A percentile compares a stretch with the other conserved stretches of the same genome.
phyloP scores from a whole-genome alignment of 257 asterid genomes.

The Ocimum tenuiflorum region DNA sequence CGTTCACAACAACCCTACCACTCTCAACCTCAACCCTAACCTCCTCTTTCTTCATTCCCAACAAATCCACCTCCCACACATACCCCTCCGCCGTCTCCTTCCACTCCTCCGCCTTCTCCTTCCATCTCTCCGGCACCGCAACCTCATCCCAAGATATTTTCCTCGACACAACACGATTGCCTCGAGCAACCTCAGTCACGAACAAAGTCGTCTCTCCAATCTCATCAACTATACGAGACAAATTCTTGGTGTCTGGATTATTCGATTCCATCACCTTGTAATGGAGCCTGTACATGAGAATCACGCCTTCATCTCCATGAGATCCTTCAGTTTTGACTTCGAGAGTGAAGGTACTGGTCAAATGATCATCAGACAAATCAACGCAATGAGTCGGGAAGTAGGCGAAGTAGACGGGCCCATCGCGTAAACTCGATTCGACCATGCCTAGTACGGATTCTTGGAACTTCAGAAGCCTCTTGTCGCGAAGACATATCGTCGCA shows the following conservation, averaged over 20 bases:
- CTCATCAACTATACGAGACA: background rate
- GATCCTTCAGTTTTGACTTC: background rate
- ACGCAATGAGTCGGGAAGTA: background rate
- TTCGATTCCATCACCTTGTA: background rate
- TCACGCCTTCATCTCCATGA: background rate
- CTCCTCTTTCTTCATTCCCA: no score
- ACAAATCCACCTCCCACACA: no score
- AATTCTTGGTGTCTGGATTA: no score
- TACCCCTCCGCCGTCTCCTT: no score
- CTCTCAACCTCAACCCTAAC: no score
- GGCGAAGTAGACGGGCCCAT: slow-evolving; percentile 1
- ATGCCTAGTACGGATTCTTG: background rate
- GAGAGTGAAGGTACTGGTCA: background rate
- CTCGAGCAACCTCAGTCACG: background rate
- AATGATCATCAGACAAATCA: background rate
- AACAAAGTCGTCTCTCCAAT: background rate
- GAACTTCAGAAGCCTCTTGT: background rate
- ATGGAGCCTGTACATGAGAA: background rate
- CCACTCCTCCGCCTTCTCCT: no score
- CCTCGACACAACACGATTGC: background rate
- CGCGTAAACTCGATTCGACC: background rate
- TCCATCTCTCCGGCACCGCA: background rate
- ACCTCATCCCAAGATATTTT: background rate
- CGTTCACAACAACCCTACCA: no score
- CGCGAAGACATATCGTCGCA: background rate